Conservation (phyloP, 1,284 basidiomycete genomes). For the Vanrija sp. region DNA sequence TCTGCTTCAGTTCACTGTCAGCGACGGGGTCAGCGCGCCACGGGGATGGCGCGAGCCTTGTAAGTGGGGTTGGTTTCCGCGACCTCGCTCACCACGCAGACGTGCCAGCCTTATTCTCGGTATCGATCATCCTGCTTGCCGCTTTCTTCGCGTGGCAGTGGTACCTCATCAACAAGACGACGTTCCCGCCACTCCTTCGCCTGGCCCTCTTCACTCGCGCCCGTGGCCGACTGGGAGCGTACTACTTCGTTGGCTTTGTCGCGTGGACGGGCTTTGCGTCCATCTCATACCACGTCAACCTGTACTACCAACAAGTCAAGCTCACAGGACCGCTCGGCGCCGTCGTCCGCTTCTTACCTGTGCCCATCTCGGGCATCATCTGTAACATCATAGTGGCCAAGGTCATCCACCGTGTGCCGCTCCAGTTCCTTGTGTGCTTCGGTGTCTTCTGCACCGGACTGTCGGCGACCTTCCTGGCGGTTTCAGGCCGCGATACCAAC, state of each 20-base stretch:
- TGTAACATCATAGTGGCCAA: conserved; percentile 55
- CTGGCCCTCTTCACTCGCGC: conserved; percentile 61
- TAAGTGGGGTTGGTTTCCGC: conserved; percentile 43
- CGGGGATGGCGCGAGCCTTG: conserved; percentile 65
- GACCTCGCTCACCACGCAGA: conserved; percentile 10
- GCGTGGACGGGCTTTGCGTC: conserved; percentile 59
- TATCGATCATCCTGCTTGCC: conserved; percentile 61
- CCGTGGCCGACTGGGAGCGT: conserved; percentile 58
- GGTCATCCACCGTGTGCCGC: conserved; percentile 6
- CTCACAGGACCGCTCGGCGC: conserved; percentile 52
- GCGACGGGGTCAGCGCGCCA: conserved; percentile 63
- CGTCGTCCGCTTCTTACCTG: conserved; percentile 69
- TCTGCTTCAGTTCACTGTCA: conserved; percentile 69
- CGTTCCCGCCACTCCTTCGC: conserved; percentile 60
- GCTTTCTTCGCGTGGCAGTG: conserved; percentile 65
- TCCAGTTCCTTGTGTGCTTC: conserved; percentile 54
- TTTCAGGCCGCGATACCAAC: conserved; percentile 53
- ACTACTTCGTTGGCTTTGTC: conserved; percentile 62
- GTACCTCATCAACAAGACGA: conserved; percentile 51
- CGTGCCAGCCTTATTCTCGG: conserved; percentile 55
- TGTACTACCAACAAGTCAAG: conserved; percentile 20
- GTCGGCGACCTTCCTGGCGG: conserved; percentile 67
- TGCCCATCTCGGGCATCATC: conserved; percentile 62
- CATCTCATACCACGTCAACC: conserved; percentile 6
- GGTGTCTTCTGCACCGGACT: conserved; percentile 54